Base-by-base conservation (phyloP, 2,329 filamentous ascomycete species). In the Tolypocladium pustulatum region DNA sequence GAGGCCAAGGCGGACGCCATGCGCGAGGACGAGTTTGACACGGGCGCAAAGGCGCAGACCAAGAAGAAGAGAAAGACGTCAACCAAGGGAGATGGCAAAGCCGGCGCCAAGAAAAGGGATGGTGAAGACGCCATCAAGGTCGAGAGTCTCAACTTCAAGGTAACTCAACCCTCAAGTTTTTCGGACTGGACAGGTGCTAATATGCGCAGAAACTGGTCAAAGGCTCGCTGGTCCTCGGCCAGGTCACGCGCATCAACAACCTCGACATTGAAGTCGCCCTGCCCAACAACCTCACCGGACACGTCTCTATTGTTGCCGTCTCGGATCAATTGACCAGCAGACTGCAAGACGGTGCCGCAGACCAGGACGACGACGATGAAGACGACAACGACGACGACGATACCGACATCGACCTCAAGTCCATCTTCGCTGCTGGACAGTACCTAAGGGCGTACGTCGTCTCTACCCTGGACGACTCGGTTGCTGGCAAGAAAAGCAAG, bases 1-100 rank as follows among this genome's bases (percentile, higher is more conserved):
- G 89, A 97, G 73, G 94, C 94, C 53, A 94, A 89, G 69, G 87
- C 88, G 66, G 94, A 99, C 78, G 94, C 92, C 46, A 78, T 95
- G 43, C 94, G 93, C 70, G 94, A 97, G 73, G 87, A 95, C 66
- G 82, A 87, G 65, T 83, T 83, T 54, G 75, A 77, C 56, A 79
- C 80, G 59, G 74, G 75, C 51, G 69, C 73, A 34, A 78, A 81
- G 61, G 61, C 66, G 15, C 65, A 67, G 56, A 73, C 67, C 65
- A 84, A 81, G 71, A 87, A 82, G 74, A 81, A 75, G 71, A 84
- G 76, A 67, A 88, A 78, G 74, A 70, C 69, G 62, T 82, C 76
- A 63, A 72, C 68, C 66, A 84, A 74, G 73, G 81, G 73, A 70
- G 78, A 67, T 68, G 80, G 70, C 67, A 81, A 81, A 66, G 82